A percentile compares a stretch with the other conserved stretches of the same genome.
These are phyloP conservation scores for Penicillium samsonianum DNA, from an alignment of 495 filamentous ascomycete genomes.

Conservation along the genomic window DNA sequence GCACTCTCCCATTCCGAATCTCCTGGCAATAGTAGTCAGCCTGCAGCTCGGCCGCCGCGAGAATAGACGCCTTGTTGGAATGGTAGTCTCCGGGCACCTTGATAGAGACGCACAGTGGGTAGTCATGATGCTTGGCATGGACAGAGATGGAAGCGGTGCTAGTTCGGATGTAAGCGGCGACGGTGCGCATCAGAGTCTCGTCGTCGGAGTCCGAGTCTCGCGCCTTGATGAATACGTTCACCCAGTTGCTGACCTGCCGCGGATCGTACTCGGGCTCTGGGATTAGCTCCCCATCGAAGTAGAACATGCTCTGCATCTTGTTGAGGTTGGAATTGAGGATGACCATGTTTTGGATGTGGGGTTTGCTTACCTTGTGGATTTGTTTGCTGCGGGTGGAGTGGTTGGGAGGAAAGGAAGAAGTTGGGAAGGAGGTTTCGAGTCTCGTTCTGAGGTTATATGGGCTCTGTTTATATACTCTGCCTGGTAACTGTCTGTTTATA, in stretches of 20 bases:
- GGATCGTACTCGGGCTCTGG: constrained; percentile 9
- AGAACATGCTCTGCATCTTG: constrained; percentile 12
- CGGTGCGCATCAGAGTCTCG: not conserved
- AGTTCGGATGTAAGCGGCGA: constrained; percentile 2
- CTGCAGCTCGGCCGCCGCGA: constrained; percentile 10
- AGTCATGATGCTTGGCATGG: not conserved
- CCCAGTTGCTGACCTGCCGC: constrained; percentile 10
- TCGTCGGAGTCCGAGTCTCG: not conserved
- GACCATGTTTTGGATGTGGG: not conserved
- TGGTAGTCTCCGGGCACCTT: constrained; percentile 13
- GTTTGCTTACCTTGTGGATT: not conserved
- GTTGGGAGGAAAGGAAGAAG: not conserved
- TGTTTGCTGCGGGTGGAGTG: not conserved
- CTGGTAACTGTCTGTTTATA: not conserved
- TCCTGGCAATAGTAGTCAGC: constrained; percentile 12
- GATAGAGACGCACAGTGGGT: constrained; percentile 9
- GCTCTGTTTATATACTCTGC: not conserved
- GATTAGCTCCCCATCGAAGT: constrained; percentile 8
- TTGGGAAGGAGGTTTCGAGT: not conserved
- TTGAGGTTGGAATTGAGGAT: not conserved
- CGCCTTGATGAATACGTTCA: not conserved
- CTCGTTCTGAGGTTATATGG: not conserved
- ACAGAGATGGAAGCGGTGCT: not conserved
- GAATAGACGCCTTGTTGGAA: constrained; percentile 9
- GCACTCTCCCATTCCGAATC: constrained; percentile 4